Conservation (phyloP, 805 yeast genomes). For the Barnettozyma pratensis region DNA sequence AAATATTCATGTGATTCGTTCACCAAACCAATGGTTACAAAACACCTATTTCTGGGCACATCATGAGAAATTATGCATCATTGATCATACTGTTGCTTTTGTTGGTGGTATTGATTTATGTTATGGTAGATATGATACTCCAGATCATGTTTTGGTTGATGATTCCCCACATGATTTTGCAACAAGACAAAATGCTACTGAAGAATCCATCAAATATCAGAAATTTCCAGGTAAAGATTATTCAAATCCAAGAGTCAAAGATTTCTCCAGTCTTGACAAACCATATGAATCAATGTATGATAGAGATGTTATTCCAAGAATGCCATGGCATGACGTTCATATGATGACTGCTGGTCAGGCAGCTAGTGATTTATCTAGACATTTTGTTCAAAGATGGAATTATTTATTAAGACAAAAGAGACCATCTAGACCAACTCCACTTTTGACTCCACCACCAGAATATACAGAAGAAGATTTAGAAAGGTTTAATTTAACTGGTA, state of each 20-base stretch:
- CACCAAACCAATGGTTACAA: conserved; percentile 92
- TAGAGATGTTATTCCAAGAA: conserved; percentile 73
- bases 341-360: conserved; percentile 93
- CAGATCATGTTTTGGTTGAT: conserved; percentile 87
- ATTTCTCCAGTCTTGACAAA: conserved; percentile 71
- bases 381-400: conserved; percentile 97
- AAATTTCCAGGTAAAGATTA: conserved; percentile 96
- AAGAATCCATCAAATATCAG: conserved; percentile 42
- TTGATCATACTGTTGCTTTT: conserved; percentile 86
- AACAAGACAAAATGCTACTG: conserved; percentile 27
- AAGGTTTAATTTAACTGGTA: conserved; percentile 55
- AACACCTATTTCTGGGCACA: conserved; percentile 98
- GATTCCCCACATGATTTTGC: conserved; percentile 44
- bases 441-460: conserved; percentile 89
- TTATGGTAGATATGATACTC: conserved; percentile 93
- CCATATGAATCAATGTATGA: conserved; percentile 94
- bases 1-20: conserved; percentile 84
- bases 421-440: conserved; percentile 90
- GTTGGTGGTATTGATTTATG: conserved; percentile 96
- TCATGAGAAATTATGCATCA: conserved; percentile 85
- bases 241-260: conserved; percentile 91
- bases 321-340: conserved; percentile 99
- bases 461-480: conserved; percentile 67
- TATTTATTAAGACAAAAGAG: conserved; percentile 87
- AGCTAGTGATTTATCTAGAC: conserved; percentile 89